Percentiles rank a stretch among this genome's conserved stretches.
phyloP scores from a whole-genome alignment of 352 stramenopile genomes.

The Phytophthora pinifolia region DNA sequence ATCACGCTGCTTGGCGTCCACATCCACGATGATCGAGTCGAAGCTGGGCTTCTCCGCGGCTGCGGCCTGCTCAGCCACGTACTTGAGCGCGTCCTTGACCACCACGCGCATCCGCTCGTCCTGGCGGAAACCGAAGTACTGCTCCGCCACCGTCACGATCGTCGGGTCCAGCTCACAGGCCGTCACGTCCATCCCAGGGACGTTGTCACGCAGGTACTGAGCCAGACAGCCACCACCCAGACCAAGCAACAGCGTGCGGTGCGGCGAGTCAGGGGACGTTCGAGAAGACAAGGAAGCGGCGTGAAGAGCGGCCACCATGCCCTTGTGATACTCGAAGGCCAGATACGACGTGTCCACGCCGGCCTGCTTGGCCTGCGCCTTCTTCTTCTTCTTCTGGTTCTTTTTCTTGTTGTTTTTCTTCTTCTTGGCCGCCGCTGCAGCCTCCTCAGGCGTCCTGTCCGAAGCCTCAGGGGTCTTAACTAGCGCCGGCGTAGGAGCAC shows the following conservation, averaged over 20 bases:
- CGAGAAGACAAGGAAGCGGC: slow-evolving; percentile 32
- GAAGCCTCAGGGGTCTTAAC: slow-evolving; percentile 20
- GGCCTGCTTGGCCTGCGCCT: slow-evolving; percentile 21
- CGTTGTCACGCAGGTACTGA: slow-evolving; percentile 62
- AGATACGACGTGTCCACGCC: slow-evolving; percentile 62
- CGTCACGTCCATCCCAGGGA: slow-evolving; percentile 49
- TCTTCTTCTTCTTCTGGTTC: slow-evolving; percentile 62
- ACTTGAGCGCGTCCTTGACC: slow-evolving; percentile 52
- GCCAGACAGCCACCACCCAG: slow-evolving; percentile 71
- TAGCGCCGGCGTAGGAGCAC: slow-evolving; percentile 4
- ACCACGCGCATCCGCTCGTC: slow-evolving; percentile 45
- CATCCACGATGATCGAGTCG: slow-evolving; percentile 74
- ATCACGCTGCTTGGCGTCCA: slow-evolving; percentile 73
- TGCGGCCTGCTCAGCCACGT: slow-evolving; percentile 34
- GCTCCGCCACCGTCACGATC: slow-evolving; percentile 59
- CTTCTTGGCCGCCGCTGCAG: slow-evolving; percentile 28
- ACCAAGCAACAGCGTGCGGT: slow-evolving; percentile 60
- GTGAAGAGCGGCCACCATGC: slow-evolving; percentile 66
- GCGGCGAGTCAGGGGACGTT: slow-evolving; percentile 12
- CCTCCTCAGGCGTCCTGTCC: slow-evolving; percentile 28
- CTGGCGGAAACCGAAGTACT: slow-evolving; percentile 69
- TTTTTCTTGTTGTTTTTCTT: slow-evolving; percentile 68
- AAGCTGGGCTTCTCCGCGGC: slow-evolving; percentile 23
- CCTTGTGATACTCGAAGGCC: slow-evolving; percentile 79
- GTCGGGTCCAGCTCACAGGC: slow-evolving; percentile 67